Evolutionary conservation across 495 filamentous ascomycete species (phyloP), one percentile per base, ranked within the genome.

Genomic region (Penicillium atrosanguineum): DNA sequence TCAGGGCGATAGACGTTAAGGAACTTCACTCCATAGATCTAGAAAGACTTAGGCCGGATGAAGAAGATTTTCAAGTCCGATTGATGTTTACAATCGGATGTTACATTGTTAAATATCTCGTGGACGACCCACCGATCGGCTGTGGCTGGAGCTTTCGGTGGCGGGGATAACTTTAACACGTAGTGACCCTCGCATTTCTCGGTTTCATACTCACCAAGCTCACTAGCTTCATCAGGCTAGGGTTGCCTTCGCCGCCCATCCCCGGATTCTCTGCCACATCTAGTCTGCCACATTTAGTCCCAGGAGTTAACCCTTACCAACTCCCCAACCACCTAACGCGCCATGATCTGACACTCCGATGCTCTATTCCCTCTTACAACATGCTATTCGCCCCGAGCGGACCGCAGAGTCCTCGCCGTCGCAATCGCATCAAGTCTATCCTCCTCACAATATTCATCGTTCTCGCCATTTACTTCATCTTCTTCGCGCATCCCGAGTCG

Each of bases 341-440:
- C 48, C 40, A 12, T 11, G 14, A 9, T 42, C 43, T 29, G 31
- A 34, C 40, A 38, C 20, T 34, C 28, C 41, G 16, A 57, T 57
- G 48, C 37, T 50, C 25, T 36, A 56, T n/a, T 26, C 36, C 38
- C 46, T 44, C 39, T 37, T 26, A 18, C 63, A 61, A 49, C 58
- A 75, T 75, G 72, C 44, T 74, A 39, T 74, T 71, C 66, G 67
- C 66, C 46, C 65, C 67, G 31, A 56, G 72, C 58, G 69, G 70
- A 62, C 59, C 63, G 3, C 64, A 69, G 29, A 69, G 67, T 50
- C 73, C 70, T 40, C 73, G 73, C 52, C 73, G 73, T 25, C 73
- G 71, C 63, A 76, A 61, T 56, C 63, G 65, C n/a, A 61, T 72
- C 48, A 73, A 71, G 39, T 67, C 73, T 18, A 74, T 76, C 42